Percentiles rank a stretch among this genome's conserved stretches.
Conservation (phyloP, 73 alveolate genomes). For the Paramecium pentaurelia region DNA sequence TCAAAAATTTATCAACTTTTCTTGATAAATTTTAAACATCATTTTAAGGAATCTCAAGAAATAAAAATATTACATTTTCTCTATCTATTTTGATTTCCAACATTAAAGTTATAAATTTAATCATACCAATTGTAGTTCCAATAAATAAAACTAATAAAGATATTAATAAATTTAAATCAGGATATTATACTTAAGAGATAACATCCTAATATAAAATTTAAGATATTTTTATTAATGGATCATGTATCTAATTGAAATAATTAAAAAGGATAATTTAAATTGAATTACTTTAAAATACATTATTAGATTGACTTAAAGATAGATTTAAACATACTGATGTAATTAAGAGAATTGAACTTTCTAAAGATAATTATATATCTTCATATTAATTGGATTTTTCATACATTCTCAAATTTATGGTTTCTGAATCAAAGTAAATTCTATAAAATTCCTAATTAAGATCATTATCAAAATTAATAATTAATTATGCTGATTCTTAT, state of each 20-base stretch:
- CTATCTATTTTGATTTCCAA: conserved; percentile 14
- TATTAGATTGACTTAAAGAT: not conserved
- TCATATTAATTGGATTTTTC: not conserved
- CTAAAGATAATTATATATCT: not conserved
- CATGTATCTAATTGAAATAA: not conserved
- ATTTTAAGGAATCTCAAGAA: conserved; percentile 7
- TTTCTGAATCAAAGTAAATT: not conserved
- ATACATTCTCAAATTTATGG: not conserved
- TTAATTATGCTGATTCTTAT: not conserved
- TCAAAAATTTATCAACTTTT: not conserved
- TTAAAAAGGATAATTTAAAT: not conserved
- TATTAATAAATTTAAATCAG: conserved; percentile 8
- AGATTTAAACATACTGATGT: not conserved
- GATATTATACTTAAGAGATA: not conserved
- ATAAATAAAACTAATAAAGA: not conserved
- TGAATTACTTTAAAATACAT: not conserved
- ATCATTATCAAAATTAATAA: not conserved
- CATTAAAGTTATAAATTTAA: conserved; percentile 5
- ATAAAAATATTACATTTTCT: conserved; percentile 9
- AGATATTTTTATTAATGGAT: not conserved
- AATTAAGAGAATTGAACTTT: not conserved
- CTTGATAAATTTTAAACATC: not conserved
- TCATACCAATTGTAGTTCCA: not conserved
- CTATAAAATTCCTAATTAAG: not conserved
- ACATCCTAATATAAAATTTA: not conserved